A percentile compares a stretch with the other conserved stretches of the same genome.
These are phyloP conservation scores for Hamamelis virginiana DNA, from an alignment of 164 flowering plant genomes.

Conservation along the genomic window DNA sequence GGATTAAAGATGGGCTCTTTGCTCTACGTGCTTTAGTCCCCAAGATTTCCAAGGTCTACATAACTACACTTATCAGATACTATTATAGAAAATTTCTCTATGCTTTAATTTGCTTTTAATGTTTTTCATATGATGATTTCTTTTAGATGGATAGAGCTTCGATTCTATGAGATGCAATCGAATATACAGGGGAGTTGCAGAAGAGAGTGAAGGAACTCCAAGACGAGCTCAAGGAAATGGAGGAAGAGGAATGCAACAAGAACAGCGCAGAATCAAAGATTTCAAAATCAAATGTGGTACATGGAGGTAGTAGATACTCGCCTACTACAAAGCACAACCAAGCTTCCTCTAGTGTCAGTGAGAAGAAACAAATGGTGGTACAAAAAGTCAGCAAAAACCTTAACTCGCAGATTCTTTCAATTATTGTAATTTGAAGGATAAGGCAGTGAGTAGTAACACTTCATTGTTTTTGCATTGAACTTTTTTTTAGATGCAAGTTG, in stretches of 20 bases:
- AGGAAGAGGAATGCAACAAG: conserved; percentile 23
- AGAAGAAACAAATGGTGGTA: conserved; percentile 26
- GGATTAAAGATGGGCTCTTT: conserved; percentile 41
- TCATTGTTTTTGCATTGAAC: neutral
- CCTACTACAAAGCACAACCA: neutral
- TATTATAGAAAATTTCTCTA: neutral
- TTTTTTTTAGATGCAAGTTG: conserved; percentile 43
- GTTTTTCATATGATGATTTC: too few relatives aligned
- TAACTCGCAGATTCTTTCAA: neutral
- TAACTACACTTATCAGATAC: too few relatives aligned
- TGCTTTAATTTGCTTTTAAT: neutral
- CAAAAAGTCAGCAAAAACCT: conserved; percentile 4
- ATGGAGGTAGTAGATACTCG: neutral
- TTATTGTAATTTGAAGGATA: too few relatives aligned
- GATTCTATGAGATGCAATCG: conserved; percentile 55
- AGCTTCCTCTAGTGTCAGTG: neutral
- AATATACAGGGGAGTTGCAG: conserved; percentile 47
- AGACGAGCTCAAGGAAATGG: conserved; percentile 40
- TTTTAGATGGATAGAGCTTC: conserved; percentile 60
- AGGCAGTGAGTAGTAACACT: neutral
- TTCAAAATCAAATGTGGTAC: neutral
- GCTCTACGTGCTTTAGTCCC: conserved; percentile 63
- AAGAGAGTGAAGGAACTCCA: conserved; percentile 28
- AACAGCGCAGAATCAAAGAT: conserved; percentile 4
- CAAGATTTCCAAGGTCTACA: conserved; percentile 58